A percentile compares a stretch with the other conserved stretches of the same genome.
These are phyloP conservation scores for Colletotrichum neosansevieriae DNA, from an alignment of 2,329 filamentous ascomycete genomes.

Conservation along the genomic window DNA sequence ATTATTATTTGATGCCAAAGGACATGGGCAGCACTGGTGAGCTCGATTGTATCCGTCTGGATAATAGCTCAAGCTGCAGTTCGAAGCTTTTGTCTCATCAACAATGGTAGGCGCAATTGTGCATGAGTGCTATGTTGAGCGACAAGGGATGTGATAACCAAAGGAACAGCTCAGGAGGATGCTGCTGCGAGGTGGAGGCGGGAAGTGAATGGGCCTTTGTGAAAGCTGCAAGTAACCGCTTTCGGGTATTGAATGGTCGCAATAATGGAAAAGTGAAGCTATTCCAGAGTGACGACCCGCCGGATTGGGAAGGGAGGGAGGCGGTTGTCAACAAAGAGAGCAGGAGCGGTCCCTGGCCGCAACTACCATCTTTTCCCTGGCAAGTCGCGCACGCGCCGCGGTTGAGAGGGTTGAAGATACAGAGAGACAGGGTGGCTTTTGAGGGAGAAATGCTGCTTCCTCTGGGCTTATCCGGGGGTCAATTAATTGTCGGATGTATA, in stretches of 20 bases:
- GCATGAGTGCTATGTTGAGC: conserved; percentile 33
- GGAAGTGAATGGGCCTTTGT: conserved; percentile 21
- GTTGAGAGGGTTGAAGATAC: not conserved
- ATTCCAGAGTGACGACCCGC: conserved; percentile 37
- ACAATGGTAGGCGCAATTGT: conserved; percentile 29
- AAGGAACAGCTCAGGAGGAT: conserved; percentile 15
- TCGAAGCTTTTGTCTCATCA: conserved; percentile 28
- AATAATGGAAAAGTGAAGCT: conserved; percentile 33
- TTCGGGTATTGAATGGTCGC: not conserved
- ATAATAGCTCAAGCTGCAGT: conserved; percentile 8
- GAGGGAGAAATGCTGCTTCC: conserved; percentile 13
- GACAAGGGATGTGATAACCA: conserved; percentile 27
- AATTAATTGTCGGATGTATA: conserved; percentile 9
- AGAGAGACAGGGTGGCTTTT: not conserved
- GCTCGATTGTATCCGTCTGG: not conserved
- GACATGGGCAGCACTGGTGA: conserved; percentile 18
- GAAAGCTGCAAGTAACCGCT: conserved; percentile 15
- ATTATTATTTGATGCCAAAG: conserved; percentile 32
- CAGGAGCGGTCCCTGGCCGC: conserved; percentile 35
- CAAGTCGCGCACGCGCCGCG: conserved; percentile 38
- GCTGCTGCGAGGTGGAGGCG: conserved; percentile 2
- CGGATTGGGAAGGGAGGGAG: conserved; percentile 39
- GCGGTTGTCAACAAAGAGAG: conserved; percentile 38
- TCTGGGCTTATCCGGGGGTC: not conserved
- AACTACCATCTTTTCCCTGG: conserved; percentile 37